phyloP scores from a whole-genome alignment of 805 yeast species.

The Ogataea zsoltii region DNA sequence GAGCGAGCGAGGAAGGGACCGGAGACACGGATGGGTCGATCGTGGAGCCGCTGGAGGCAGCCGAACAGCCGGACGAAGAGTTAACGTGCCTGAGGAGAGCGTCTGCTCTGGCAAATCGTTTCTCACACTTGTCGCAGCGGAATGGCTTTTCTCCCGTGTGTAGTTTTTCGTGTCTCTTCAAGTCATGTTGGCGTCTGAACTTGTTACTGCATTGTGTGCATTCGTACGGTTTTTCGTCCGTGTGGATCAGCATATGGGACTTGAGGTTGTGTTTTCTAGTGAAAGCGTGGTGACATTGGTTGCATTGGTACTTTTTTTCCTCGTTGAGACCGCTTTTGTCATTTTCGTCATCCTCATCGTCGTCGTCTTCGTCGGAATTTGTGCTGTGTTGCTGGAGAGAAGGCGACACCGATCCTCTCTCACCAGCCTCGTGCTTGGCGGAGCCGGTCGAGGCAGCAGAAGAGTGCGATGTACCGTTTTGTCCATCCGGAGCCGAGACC shows the following conservation, averaged over 20 bases:
- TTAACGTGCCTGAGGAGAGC: slow-evolving; percentile 71
- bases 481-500: slow-evolving; percentile 3
- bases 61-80: slow-evolving; percentile 32
- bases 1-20: slow-evolving; percentile 11
- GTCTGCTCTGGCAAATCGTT: slow-evolving; percentile 72
- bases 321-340: slow-evolving; percentile 18
- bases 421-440: background rate
- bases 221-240: slow-evolving; percentile 60
- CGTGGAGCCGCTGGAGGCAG: slow-evolving; percentile 7
- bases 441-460: slow-evolving; percentile 2
- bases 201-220: slow-evolving; percentile 61
- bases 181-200: slow-evolving; percentile 74
- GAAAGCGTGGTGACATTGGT: slow-evolving; percentile 62
- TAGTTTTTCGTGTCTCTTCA: slow-evolving; percentile 71
- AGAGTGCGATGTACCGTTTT: slow-evolving; percentile 4
- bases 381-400: slow-evolving; percentile 11
- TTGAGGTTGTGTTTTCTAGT: slow-evolving; percentile 75
- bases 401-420: slow-evolving; percentile 7
- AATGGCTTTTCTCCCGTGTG: slow-evolving; percentile 79
- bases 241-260: slow-evolving; percentile 69
- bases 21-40: slow-evolving; percentile 19
- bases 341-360: slow-evolving; percentile 16
- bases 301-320: slow-evolving; percentile 49
- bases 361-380: slow-evolving; percentile 13
- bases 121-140: slow-evolving; percentile 58